These are phyloP conservation scores for Sporothrix pseudoabietina DNA, from an alignment of 2,329 filamentous ascomycete species.

Conservation along the genomic window DNA sequence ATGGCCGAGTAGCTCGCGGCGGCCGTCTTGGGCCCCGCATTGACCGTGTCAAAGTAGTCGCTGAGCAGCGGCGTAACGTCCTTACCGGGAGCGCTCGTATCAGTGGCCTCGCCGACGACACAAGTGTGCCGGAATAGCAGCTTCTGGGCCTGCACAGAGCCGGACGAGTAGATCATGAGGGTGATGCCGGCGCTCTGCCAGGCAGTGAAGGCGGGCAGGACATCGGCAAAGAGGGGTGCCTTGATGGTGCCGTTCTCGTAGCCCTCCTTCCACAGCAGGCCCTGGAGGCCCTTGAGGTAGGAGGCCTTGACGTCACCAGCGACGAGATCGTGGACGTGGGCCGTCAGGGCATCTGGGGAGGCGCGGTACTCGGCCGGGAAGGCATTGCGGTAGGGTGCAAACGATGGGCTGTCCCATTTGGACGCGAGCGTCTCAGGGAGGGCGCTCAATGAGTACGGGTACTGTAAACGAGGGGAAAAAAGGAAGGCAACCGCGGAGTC, in stretches of 20 bases:
- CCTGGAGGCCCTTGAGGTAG: conserved; percentile 78
- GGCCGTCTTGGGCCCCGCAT: conserved; percentile 74
- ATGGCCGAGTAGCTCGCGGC: conserved; percentile 68
- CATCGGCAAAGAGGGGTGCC: conserved; percentile 74
- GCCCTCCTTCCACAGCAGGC: conserved; percentile 74
- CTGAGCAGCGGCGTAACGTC: conserved; percentile 62
- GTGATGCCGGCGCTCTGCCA: conserved; percentile 60
- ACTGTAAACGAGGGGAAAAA: conserved; percentile 53
- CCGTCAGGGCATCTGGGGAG: conserved; percentile 61
- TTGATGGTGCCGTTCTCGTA: conserved; percentile 70
- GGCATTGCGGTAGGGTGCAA: conserved; percentile 68
- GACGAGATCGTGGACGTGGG: conserved; percentile 71
- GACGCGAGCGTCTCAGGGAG: conserved; percentile 65
- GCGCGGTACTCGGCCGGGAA: conserved; percentile 67
- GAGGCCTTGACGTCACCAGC: conserved; percentile 71
- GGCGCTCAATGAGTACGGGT: conserved; percentile 71
- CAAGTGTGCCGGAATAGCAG: conserved; percentile 72
- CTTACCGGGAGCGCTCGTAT: conserved; percentile 42
- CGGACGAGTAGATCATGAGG: conserved; percentile 79
- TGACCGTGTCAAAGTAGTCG: conserved; percentile 78
- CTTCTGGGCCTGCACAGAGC: conserved; percentile 78
- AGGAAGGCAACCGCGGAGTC: background rate
- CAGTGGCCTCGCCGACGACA: conserved; percentile 38
- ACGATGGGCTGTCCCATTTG: conserved; percentile 67
- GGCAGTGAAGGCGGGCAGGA: conserved; percentile 61